These are phyloP conservation scores for Aspergillus haitiensis DNA, from an alignment of 495 filamentous ascomycete genomes.

Conservation along the genomic window DNA sequence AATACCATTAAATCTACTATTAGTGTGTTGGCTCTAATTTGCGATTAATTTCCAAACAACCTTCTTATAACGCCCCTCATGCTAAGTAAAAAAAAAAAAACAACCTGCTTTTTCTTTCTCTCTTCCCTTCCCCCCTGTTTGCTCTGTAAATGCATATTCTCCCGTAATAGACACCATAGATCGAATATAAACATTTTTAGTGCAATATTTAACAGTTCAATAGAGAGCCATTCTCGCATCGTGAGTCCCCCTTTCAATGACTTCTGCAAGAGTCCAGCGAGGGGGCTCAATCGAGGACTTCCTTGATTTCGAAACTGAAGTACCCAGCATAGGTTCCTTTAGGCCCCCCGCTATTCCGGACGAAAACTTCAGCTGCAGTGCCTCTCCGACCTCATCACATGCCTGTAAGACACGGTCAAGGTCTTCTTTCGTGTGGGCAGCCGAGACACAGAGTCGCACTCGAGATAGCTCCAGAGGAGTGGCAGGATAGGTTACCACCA, in stretches of 20 bases:
- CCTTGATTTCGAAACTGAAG: conserved; percentile 32
- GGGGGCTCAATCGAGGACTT: conserved; percentile 28
- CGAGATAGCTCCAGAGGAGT: conserved; percentile 85
- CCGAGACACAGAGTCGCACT: conserved; percentile 81
- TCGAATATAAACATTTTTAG: neutral
- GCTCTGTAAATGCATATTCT: neutral
- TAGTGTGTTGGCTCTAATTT: neutral
- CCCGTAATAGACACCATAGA: neutral
- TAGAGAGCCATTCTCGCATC: conserved; percentile 41
- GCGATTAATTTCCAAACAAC: neutral
- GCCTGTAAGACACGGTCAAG: conserved; percentile 77
- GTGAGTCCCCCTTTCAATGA: conserved; percentile 33
- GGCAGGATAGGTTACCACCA: conserved; percentile 88
- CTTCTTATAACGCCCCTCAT: neutral
- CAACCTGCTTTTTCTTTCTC: neutral
- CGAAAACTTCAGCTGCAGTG: conserved; percentile 83
- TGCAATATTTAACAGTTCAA: conserved; percentile 11
- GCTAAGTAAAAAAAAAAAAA: neutral
- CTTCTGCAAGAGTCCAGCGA: conserved; percentile 37
- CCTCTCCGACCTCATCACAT: conserved; percentile 80
- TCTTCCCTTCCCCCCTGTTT: too few relatives aligned
- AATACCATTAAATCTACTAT: neutral
- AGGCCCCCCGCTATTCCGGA: conserved; percentile 81
- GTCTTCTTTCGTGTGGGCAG: conserved; percentile 90
- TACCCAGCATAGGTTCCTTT: conserved; percentile 58